Evolutionary conservation across 2,329 filamentous ascomycete species (phyloP).

Genomic region (Colletotrichum karsti): DNA sequence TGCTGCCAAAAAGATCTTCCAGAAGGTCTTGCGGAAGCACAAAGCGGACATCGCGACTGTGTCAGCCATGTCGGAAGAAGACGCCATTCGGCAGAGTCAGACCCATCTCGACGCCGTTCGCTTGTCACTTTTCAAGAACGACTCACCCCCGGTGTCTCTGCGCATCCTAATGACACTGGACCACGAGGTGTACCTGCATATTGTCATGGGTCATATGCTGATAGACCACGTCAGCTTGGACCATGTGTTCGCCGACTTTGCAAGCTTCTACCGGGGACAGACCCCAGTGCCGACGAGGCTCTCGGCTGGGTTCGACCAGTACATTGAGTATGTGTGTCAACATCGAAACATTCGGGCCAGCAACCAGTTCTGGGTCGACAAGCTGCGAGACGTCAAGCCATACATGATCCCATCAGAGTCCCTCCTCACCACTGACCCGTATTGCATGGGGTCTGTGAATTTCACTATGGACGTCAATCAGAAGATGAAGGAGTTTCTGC

Average conservation of each 20-base stretch:
- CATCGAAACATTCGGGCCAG: background rate
- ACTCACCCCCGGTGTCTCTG: background rate
- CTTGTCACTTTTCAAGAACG: background rate
- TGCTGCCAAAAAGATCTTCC: conserved; percentile 40
- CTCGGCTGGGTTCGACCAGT: background rate
- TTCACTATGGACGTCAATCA: background rate
- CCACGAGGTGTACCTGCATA: background rate
- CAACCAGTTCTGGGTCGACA: background rate
- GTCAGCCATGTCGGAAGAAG: background rate
- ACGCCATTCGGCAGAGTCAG: background rate
- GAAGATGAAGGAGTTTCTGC: background rate
- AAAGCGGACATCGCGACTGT: background rate
- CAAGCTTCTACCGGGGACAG: background rate
- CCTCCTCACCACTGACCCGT: background rate
- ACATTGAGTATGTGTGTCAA: background rate
- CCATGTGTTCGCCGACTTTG: conserved; percentile 4
- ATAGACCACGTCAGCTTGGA: conserved; percentile 22
- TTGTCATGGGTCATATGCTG: conserved; percentile 3
- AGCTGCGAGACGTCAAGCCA: background rate
- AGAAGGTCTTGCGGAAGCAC: conserved; percentile 40
- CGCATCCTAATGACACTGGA: background rate
- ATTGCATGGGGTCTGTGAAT: background rate
- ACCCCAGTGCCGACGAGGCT: background rate
- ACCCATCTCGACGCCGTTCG: background rate
- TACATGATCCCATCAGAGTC: background rate